Base-by-base conservation (phyloP, 306 rosid genomes). In the Acacia confusa region DNA sequence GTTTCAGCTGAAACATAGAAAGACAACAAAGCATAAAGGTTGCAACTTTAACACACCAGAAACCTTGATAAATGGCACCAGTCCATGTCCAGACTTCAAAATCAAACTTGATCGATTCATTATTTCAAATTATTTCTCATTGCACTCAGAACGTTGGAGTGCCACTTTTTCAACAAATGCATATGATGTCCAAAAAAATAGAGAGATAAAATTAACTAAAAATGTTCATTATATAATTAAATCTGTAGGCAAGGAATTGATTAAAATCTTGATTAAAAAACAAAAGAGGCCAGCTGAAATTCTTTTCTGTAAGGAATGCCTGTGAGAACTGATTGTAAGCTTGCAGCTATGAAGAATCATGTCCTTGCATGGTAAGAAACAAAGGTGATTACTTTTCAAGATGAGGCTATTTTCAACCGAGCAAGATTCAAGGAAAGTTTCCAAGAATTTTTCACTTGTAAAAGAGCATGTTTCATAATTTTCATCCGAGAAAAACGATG, bases 1-100 rank as follows among this genome's bases (percentile, higher is more conserved):
- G 99, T 96, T 88, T 96, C 99, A 87, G 99, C 99, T 96, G 98
- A 87, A 75, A 76, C 87, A 90, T 82, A 76, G 86, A 82, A 88
- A 83, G 76, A 75, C 25, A 78, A 61, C 25, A 71, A 67, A 82
- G 88, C 79, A 77, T 86, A 45, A 79, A 79, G 79, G 77, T 70
- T 74, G 79, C 68, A 80, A 53, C 75, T 53, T 28, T 52, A 70
- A 14, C 72, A 61, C 67, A 67, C 52, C 68, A 75, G 77, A 83
- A 67, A 72, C 25, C 61, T 82, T 32, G 67, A 60, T n/a, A 24
- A 71, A 74, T 34, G 53, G 57, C 47, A 19, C 65, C 4, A 80
- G 47, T 72, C 30, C 22, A 45, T 76, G 80, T 70, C 80, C 30
- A 44, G 70, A 87, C 74, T 69, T 81, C 79, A 74, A 69, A 69